phyloP scores from a whole-genome alignment of 2,329 filamentous ascomycete species.

The Pseudodiploospora longispora region DNA sequence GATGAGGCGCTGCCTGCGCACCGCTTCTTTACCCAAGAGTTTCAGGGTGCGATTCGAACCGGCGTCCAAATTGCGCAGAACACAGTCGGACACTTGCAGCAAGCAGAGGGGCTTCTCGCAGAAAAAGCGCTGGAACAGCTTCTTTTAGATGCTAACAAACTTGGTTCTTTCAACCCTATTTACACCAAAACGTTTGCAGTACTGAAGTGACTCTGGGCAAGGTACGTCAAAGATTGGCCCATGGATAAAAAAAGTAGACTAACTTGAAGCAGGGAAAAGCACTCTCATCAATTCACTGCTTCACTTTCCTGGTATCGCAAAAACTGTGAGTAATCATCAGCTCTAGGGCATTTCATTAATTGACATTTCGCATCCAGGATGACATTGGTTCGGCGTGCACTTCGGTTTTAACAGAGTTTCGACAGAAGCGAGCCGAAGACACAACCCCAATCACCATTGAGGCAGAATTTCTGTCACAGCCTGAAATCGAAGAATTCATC shows the following conservation, averaged over 20 bases:
- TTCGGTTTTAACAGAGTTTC: conserved; percentile 26
- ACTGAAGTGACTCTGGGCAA: conserved; percentile 14
- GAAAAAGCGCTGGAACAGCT: neutral
- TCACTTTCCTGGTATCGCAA: conserved; percentile 19
- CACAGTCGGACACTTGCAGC: neutral
- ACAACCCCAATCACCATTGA: conserved; percentile 20
- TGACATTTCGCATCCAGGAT: conserved; percentile 7
- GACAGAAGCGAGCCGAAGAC: conserved; percentile 18
- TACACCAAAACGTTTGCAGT: conserved; percentile 9
- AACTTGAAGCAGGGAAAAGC: conserved; percentile 16
- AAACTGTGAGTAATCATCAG: conserved; percentile 11
- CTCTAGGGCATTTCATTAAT: too few relatives aligned
- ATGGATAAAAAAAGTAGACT: neutral
- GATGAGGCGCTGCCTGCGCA: neutral
- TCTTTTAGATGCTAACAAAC: conserved; percentile 1
- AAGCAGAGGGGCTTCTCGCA: neutral
- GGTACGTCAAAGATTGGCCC: conserved; percentile 12
- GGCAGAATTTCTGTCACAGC: conserved; percentile 21
- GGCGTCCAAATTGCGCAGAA: neutral
- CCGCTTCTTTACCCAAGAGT: neutral
- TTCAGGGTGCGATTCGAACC: neutral
- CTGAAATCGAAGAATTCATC: conserved; percentile 19
- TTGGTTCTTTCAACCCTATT: conserved; percentile 3
- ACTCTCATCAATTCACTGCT: conserved; percentile 28
- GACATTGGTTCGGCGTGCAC: conserved; percentile 26